A percentile compares a stretch with the other conserved stretches of the same genome.
Evolutionary conservation across 1,139 yeast species (phyloP).

Genomic region (Zygosaccharomyces pseudobailii): DNA sequence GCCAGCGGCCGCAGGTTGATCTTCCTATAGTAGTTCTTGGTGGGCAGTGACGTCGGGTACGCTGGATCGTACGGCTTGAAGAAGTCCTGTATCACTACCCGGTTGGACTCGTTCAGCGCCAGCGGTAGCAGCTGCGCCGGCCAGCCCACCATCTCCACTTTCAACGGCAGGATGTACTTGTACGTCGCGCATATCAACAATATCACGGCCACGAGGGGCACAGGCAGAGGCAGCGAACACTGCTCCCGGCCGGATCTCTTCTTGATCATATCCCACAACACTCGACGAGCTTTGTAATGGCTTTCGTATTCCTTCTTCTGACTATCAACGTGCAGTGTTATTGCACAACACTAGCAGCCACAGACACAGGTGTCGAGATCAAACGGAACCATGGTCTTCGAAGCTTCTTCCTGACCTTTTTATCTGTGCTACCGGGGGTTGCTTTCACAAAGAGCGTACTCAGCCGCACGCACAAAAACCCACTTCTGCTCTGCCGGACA

Average conservation of each 20-base stretch:
- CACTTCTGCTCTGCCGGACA: no score
- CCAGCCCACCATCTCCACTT: constrained; percentile 2
- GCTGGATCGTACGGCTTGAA: constrained; percentile 11
- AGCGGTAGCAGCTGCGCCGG: neutral
- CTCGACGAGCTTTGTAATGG: no score
- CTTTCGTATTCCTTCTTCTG: no score
- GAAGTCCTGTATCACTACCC: constrained; percentile 16
- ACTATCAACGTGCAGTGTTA: no score
- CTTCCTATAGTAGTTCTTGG: constrained; percentile 11
- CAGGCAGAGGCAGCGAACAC: neutral
- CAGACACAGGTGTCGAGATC: no score
- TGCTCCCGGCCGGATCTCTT: neutral
- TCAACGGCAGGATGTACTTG: constrained; percentile 6
- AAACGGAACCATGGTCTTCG: no score
- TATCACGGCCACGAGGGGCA: neutral
- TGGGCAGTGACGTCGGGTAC: constrained; percentile 14
- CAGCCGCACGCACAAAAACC: constrained; percentile 4
- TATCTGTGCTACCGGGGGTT: neutral
- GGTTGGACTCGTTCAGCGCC: constrained; percentile 2
- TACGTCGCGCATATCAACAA: constrained; percentile 5
- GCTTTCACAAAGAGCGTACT: neutral
- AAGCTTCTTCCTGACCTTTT: neutral
- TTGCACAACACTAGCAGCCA: no score
- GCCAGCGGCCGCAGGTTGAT: constrained; percentile 16
- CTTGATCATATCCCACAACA: neutral